Evolutionary conservation across 1,284 basidiomycete genomes (phyloP).

Genomic region (Sporisorium exsertum): DNA sequence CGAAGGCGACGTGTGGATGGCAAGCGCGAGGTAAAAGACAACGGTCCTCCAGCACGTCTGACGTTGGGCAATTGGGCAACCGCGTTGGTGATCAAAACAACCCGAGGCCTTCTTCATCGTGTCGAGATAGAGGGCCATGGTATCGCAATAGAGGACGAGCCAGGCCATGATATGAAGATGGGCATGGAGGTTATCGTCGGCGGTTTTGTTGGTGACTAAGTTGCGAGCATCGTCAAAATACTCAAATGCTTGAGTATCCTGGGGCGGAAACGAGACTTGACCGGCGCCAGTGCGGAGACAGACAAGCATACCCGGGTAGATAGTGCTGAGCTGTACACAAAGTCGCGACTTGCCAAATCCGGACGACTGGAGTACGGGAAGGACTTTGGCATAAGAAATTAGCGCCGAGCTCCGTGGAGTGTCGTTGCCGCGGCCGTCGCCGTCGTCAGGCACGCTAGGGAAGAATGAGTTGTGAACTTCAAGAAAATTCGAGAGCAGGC

Average conservation of each 20-base stretch:
- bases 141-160: conserved; percentile 7
- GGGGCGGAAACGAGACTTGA: background rate
- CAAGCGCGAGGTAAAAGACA: background rate
- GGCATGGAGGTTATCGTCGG: background rate
- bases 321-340: conserved; percentile 1
- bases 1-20: background rate
- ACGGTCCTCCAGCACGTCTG: background rate
- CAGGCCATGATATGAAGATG: conserved; percentile 6
- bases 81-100: background rate
- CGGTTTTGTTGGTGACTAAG: background rate
- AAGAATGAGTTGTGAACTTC: background rate
- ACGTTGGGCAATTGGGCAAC: background rate
- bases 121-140: background rate
- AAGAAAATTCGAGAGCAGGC: background rate
- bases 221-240: background rate
- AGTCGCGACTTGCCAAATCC: conserved; percentile 2
- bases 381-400: background rate
- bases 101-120: background rate
- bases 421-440: background rate
- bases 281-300: background rate
- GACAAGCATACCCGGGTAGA: conserved; percentile 3
- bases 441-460: no score
- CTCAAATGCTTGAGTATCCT: background rate
- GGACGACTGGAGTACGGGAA: conserved; percentile 4
- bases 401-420: background rate